Evolutionary conservation across 2,329 filamentous ascomycete species (phyloP).

Genomic region (Didymellaceae sp.): DNA sequence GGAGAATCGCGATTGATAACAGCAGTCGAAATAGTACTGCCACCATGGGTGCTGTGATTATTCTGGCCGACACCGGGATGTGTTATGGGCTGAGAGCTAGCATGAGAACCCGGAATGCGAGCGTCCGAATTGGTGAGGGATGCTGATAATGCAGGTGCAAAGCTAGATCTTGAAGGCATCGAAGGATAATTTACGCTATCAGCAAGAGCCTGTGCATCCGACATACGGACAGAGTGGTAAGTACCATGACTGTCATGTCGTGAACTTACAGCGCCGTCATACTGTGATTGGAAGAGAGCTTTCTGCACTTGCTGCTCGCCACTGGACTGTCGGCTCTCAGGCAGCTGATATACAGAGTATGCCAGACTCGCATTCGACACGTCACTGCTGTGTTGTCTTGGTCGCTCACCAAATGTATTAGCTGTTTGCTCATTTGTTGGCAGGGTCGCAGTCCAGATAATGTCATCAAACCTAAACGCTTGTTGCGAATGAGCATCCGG

Average conservation of each 20-base stretch:
- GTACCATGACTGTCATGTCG: conserved; percentile 24
- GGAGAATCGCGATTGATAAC: conserved; percentile 4
- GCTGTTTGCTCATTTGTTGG: not conserved
- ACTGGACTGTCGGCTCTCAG: conserved; percentile 35
- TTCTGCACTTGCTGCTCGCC: conserved; percentile 20
- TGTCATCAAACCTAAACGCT: conserved; percentile 19
- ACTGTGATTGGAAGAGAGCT: conserved; percentile 27
- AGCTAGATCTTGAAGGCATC: no score
- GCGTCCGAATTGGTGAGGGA: no score
- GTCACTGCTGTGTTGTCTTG: conserved; percentile 31
- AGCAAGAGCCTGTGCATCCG: conserved; percentile 10
- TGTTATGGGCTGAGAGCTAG: not conserved
- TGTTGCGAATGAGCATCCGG: conserved; percentile 1
- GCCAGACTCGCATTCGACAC: conserved; percentile 35
- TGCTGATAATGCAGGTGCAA: no score
- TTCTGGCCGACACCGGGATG: not conserved
- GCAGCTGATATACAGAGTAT: conserved; percentile 44
- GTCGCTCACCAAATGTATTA: not conserved
- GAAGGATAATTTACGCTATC: no score
- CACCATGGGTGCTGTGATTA: no score
- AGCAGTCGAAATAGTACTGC: conserved; percentile 1
- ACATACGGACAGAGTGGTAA: conserved; percentile 31
- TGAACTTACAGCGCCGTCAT: conserved; percentile 30
- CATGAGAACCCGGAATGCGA: no score
- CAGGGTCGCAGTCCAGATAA: conserved; percentile 1